Evolutionary conservation across 345 rosid genomes (phyloP), one percentile per base, ranked within the genome.

Genomic region (Physaria fendleri): DNA sequence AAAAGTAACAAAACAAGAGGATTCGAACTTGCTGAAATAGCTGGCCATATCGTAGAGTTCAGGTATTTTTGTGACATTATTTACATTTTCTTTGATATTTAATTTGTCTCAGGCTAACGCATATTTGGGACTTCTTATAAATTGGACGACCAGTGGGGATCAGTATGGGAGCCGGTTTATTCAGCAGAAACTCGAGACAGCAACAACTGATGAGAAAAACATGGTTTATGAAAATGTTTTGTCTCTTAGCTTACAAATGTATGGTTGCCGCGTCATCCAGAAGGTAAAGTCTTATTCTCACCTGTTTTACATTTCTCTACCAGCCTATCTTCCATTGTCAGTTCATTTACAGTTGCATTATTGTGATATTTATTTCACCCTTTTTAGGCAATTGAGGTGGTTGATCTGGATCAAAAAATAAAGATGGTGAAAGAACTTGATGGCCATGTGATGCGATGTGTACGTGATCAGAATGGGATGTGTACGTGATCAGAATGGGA

Each of bases 401-500:
- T 85, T 71, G 82, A 85, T 59, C 71, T 84, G 62, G 87, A 91
- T 73, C 98, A 88, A 73, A 85, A 85, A 76, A 82, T 79, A 30
- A 73, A 74, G 70, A 91, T 91, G 98, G 98, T 85, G 40, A 74
- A 69, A 73, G 98, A 91, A 75, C 96, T 91, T 41, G 98, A 91
- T 37, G 87, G 98, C 59, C 78, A 91, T 57, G 78, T 91, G 10
- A 84, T 91, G 98, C 95, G 92, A 25, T 91, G 95, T 13, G 98
- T 91, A 9, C 95, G 90, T 18, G 98, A n/a, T n/a, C n/a, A n/a
- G n/a, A n/a, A n/a, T n/a, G n/a, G n/a, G n/a, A n/a, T n/a, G n/a
- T n/a, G n/a, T n/a, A n/a, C n/a, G 90, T 18, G 98, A 91, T 78
- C 98, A 91, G 79, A 91, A 91, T 42, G 96, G 98, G 54, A 91